Conservation (phyloP, 345 rosid genomes). For the Rhodamnia rubescens region DNA sequence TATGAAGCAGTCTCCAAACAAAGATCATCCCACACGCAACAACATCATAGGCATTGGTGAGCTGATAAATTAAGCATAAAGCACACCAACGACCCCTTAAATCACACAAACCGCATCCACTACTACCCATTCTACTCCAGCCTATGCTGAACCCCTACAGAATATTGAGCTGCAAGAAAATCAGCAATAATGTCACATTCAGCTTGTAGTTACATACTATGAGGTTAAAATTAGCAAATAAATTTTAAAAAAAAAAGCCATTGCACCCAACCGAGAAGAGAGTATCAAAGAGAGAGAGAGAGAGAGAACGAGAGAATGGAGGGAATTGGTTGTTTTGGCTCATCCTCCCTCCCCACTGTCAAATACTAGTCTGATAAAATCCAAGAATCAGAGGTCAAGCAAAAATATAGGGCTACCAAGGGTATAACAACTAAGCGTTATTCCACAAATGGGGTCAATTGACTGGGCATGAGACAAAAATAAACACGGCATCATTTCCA, state of each 20-base stretch:
- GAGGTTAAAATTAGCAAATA: not conserved
- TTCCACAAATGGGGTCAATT: not conserved
- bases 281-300: not conserved
- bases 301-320: not conserved
- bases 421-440: not conserved
- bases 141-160: not conserved
- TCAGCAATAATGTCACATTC: not conserved
- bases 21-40: not conserved
- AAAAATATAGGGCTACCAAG: not conserved
- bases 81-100: not conserved
- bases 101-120: not conserved
- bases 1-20: not conserved
- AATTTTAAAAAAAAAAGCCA: not conserved
- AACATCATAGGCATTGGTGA: not conserved
- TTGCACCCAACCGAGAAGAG: not conserved
- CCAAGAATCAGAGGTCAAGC: not conserved
- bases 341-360: not conserved
- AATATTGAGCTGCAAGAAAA: not conserved
- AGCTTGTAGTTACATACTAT: not conserved
- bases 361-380: not conserved
- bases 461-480: not conserved
- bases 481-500: not conserved
- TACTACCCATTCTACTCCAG: not conserved
- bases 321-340: not conserved
- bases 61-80: not conserved